These are phyloP conservation scores for Scleroderma bovista DNA, from an alignment of 768 basidiomycete species.

Conservation along the genomic window DNA sequence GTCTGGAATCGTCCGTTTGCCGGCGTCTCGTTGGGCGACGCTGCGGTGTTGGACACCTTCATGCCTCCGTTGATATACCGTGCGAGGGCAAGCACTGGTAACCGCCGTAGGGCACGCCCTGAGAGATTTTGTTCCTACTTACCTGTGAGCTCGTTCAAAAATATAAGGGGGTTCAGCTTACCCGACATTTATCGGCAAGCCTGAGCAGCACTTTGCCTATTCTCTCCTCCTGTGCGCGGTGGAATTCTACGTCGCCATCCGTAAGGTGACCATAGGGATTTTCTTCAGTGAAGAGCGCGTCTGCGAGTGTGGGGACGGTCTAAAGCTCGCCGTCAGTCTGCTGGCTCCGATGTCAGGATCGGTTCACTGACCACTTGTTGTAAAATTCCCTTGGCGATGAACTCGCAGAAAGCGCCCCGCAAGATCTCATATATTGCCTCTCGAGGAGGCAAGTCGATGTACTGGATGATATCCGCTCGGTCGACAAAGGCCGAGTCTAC, in stretches of 20 bases:
- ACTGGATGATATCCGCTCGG: slow-evolving; percentile 95
- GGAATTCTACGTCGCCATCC: slow-evolving; percentile 15
- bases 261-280: slow-evolving; percentile 5
- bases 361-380: slow-evolving; percentile 46
- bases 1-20: slow-evolving; percentile 13
- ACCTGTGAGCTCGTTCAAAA: background rate
- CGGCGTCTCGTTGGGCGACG: slow-evolving; percentile 3
- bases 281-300: slow-evolving; percentile 33
- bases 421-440: slow-evolving; percentile 94
- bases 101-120: slow-evolving; percentile 82
- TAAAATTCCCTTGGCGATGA: slow-evolving; percentile 71
- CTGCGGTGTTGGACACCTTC: slow-evolving; percentile 11
- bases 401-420: slow-evolving; percentile 73
- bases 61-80: slow-evolving; percentile 61
- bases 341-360: background rate
- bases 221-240: slow-evolving; percentile 45
- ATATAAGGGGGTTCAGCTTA: slow-evolving; percentile 33
- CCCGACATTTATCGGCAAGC: slow-evolving; percentile 76
- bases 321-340: slow-evolving; percentile 22
- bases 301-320: slow-evolving; percentile 57
- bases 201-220: slow-evolving; percentile 54
- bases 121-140: slow-evolving; percentile 74
- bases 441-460: slow-evolving; percentile 83
- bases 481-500: slow-evolving; percentile 95
- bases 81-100: slow-evolving; percentile 93